Percentiles rank a stretch among this genome's conserved stretches.
phyloP scores from a whole-genome alignment of 2,329 filamentous ascomycete species.

The Diplodia seriata region DNA sequence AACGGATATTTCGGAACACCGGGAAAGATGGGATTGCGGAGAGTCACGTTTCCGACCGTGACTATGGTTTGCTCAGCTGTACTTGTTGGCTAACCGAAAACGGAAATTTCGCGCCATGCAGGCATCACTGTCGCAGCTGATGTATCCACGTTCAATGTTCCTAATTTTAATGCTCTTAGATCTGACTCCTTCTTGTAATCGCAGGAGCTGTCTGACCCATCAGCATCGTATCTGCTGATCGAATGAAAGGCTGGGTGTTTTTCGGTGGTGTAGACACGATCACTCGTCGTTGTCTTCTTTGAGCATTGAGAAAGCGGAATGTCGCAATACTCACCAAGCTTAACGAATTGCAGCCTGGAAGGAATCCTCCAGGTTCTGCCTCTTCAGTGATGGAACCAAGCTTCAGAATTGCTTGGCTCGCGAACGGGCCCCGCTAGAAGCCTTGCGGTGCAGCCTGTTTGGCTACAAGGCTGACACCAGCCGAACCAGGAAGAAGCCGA shows the following conservation, averaged over 20 bases:
- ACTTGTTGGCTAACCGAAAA: not conserved
- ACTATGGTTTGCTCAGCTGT: not conserved
- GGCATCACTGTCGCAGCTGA: not conserved
- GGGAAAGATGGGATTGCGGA: not conserved
- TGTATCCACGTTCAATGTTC: not conserved
- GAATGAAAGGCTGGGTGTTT: too few relatives aligned
- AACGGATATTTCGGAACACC: not conserved
- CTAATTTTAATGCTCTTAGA: not conserved
- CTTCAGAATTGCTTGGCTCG: not conserved
- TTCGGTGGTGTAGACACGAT: too few relatives aligned
- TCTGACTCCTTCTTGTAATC: too few relatives aligned
- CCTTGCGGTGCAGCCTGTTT: not conserved
- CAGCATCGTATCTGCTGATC: too few relatives aligned
- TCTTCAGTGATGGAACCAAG: not conserved
- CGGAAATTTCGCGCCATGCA: not conserved
- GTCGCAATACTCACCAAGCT: not conserved
- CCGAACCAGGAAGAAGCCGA: not conserved
- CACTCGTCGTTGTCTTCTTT: too few relatives aligned
- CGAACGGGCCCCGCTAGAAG: not conserved
- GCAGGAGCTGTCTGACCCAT: too few relatives aligned
- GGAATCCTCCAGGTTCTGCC: not conserved
- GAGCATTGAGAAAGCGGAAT: not conserved
- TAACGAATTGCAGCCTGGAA: not conserved
- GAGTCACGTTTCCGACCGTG: not conserved
- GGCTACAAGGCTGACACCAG: not conserved